These are phyloP conservation scores for Elongisporangium anandrum DNA, from an alignment of 352 stramenopile genomes.

Conservation along the genomic window DNA sequence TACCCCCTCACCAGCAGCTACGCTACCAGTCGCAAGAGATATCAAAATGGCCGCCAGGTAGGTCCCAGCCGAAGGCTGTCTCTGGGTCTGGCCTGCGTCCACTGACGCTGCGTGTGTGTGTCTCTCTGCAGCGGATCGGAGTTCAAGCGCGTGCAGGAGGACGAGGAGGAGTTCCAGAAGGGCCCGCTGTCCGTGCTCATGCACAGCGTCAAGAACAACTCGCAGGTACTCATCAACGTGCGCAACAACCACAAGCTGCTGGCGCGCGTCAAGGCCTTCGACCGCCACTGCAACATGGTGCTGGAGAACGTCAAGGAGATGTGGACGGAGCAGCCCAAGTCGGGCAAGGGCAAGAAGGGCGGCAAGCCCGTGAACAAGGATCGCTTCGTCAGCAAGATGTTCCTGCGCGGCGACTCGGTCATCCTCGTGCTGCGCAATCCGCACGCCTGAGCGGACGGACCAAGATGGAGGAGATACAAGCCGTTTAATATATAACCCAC, in stretches of 20 bases:
- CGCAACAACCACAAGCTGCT: conserved; percentile 99
- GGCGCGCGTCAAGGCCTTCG: conserved; percentile 98
- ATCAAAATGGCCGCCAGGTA: not conserved
- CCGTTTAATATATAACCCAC: not conserved
- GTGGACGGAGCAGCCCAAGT: conserved; percentile 99
- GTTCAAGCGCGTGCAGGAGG: conserved; percentile 85
- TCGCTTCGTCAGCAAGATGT: conserved; percentile 99
- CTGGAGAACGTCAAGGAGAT: conserved; percentile 99
- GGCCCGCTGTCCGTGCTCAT: conserved; percentile 97
- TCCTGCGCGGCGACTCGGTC: conserved; percentile 98
- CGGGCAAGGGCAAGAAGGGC: conserved; percentile 94
- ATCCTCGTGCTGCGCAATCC: conserved; percentile 99
- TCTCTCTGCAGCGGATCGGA: conserved; percentile 25
- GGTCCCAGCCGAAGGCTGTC: no score
- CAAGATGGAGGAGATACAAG: conserved; percentile 16
- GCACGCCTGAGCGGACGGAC: conserved; percentile 56
- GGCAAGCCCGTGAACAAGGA: conserved; percentile 98
- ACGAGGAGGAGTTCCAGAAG: conserved; percentile 94
- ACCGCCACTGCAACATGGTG: conserved; percentile 99
- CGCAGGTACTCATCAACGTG: conserved; percentile 99
- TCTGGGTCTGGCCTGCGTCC: not conserved
- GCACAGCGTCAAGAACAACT: conserved; percentile 97
- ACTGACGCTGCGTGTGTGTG: not conserved
- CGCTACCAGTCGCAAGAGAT: not conserved
- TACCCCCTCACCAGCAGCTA: not conserved